A percentile compares a stretch with the other conserved stretches of the same genome.
Evolutionary conservation across 495 filamentous ascomycete genomes (phyloP).

Genomic region (Bryoglossum gracile): DNA sequence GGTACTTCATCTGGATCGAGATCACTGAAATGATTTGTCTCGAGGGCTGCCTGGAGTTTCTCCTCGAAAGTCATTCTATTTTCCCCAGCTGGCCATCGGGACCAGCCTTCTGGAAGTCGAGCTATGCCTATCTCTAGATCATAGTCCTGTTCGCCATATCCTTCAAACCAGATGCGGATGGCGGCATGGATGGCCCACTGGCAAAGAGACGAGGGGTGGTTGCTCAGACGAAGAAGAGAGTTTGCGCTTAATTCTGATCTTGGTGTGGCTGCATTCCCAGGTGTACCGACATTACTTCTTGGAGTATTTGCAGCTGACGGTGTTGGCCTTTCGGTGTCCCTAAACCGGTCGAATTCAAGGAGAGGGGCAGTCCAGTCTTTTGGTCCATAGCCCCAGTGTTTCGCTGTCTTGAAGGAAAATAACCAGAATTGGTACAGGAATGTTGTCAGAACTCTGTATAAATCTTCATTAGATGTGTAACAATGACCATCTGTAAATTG

Average conservation of each 20-base stretch:
- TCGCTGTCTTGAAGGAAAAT: conserved; percentile 36
- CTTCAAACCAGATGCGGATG: conserved; percentile 3
- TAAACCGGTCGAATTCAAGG: conserved; percentile 18
- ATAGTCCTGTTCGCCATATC: conserved; percentile 20
- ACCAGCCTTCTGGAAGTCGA: conserved; percentile 26
- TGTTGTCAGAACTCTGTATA: conserved; percentile 4
- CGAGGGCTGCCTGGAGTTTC: conserved; percentile 25
- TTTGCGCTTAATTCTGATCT: conserved; percentile 14
- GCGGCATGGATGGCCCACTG: conserved; percentile 8
- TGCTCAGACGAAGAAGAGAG: conserved; percentile 28
- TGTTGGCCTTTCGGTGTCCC: too few species aligned
- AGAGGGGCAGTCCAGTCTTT: conserved; percentile 25
- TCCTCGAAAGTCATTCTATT: conserved; percentile 7
- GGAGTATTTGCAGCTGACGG: too few species aligned
- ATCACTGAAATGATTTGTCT: conserved; percentile 30
- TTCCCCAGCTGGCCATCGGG: conserved; percentile 20
- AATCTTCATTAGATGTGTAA: background rate
- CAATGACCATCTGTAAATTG: background rate
- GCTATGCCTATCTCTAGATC: too few species aligned
- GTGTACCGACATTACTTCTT: conserved; percentile 1
- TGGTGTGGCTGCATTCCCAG: background rate
- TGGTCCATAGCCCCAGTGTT: conserved; percentile 37
- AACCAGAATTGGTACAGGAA: conserved; percentile 37
- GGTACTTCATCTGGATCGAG: conserved; percentile 22
- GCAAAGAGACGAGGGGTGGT: conserved; percentile 5